These are phyloP conservation scores for Mycena sp. DNA, from an alignment of 1,284 basidiomycete species.

Conservation along the genomic window DNA sequence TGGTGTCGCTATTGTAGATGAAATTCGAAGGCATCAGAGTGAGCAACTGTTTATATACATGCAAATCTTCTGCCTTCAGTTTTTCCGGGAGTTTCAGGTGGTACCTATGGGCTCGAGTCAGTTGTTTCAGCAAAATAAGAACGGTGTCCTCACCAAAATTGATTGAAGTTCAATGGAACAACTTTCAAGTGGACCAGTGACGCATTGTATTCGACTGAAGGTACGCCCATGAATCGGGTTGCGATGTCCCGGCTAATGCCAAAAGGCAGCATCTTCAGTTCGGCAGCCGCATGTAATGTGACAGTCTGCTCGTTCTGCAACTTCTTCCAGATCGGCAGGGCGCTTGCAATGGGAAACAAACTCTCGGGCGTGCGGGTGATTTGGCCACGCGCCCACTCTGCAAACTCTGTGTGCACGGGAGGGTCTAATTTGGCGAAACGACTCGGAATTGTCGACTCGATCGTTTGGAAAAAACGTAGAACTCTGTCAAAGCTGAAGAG, in stretches of 20 bases:
- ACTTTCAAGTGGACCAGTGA: slow-evolving; percentile 29
- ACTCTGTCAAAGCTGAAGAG: slow-evolving; percentile 27
- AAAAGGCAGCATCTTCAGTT: slow-evolving; percentile 41
- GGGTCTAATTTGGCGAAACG: slow-evolving; percentile 32
- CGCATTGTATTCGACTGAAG: slow-evolving; percentile 24
- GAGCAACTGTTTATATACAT: slow-evolving; percentile 24
- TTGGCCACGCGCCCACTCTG: slow-evolving; percentile 39
- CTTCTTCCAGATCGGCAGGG: slow-evolving; percentile 48
- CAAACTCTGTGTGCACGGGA: slow-evolving; percentile 32
- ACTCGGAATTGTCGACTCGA: slow-evolving; percentile 21
- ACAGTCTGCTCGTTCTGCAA: slow-evolving; percentile 21
- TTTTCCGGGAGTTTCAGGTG: slow-evolving; percentile 35
- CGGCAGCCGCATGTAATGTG: slow-evolving; percentile 35
- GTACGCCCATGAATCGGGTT: slow-evolving; percentile 35
- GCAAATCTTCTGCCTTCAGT: slow-evolving; percentile 27
- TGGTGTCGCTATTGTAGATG: slow-evolving; percentile 10
- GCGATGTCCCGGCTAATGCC: slow-evolving; percentile 34
- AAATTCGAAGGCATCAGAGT: slow-evolving; percentile 18
- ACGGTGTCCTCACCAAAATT: slow-evolving; percentile 17
- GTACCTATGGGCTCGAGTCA: background rate
- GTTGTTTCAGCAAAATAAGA: background rate
- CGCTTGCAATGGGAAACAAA: slow-evolving; percentile 32
- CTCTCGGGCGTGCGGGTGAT: slow-evolving; percentile 28
- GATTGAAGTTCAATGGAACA: slow-evolving; percentile 26
- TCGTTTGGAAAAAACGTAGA: slow-evolving; percentile 25